Percentiles rank a stretch among this genome's conserved stretches.
Conservation (phyloP, 345 rosid genomes). For the Eucalyptus erythrocorys region DNA sequence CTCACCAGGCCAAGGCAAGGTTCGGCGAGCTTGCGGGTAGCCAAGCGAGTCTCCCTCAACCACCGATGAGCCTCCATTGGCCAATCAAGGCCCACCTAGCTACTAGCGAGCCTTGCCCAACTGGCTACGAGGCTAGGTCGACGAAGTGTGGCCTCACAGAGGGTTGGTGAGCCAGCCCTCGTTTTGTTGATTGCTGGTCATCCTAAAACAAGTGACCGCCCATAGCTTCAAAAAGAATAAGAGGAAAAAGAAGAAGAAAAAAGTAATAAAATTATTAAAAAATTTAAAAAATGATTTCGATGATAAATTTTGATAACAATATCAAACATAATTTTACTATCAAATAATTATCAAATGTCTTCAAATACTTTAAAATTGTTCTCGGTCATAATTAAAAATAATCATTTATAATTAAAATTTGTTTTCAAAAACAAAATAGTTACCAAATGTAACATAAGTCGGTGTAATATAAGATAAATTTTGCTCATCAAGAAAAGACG, state of each 20-base stretch:
- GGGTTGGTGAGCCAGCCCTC: rapidly evolving
- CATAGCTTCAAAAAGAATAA: rapidly evolving
- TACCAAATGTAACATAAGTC: rapidly evolving
- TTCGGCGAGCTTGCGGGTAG: rapidly evolving
- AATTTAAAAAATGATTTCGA: rapidly evolving
- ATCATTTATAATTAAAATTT: too few species aligned
- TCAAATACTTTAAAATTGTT: too few species aligned
- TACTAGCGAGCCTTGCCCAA: rapidly evolving
- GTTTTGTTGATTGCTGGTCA: rapidly evolving
- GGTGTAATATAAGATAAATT: rapidly evolving
- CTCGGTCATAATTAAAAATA: rapidly evolving
- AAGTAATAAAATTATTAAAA: too few species aligned
- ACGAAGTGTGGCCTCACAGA: rapidly evolving
- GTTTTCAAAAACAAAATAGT: too few species aligned
- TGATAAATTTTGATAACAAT: rapidly evolving
- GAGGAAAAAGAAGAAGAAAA: rapidly evolving
- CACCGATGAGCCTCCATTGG: rapidly evolving
- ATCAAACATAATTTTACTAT: rapidly evolving
- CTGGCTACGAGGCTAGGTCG: rapidly evolving
- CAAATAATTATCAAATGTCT: rapidly evolving
- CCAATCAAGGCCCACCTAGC: rapidly evolving
- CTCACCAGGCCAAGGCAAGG: rapidly evolving
- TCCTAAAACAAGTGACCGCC: rapidly evolving
- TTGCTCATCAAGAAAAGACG: not conserved
- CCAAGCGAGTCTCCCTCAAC: rapidly evolving